A percentile compares a stretch with the other conserved stretches of the same genome.
phyloP scores from a whole-genome alignment of 805 yeast species.

The Teunomyces cretensis region DNA sequence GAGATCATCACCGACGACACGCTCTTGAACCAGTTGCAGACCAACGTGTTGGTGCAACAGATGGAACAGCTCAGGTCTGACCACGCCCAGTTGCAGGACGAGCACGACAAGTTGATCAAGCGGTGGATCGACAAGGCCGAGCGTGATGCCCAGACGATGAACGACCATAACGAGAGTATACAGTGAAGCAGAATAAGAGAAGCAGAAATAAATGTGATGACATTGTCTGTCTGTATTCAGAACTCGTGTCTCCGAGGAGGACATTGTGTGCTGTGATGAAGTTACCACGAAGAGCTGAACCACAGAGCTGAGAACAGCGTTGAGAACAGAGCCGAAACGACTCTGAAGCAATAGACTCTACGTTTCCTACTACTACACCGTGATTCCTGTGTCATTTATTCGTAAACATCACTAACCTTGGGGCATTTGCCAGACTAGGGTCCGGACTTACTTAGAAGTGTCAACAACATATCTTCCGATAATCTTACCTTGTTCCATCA shows the following conservation, averaged over 20 bases:
- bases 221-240: too few relatives aligned
- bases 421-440: too few relatives aligned
- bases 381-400: too few relatives aligned
- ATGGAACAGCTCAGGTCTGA: conserved; percentile 29
- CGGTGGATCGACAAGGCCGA: conserved; percentile 45
- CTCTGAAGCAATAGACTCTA: too few relatives aligned
- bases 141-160: conserved; percentile 59
- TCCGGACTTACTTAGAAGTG: conserved; percentile 37
- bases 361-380: too few relatives aligned
- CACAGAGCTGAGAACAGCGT: too few relatives aligned
- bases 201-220: too few relatives aligned
- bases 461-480: conserved; percentile 47
- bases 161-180: conserved; percentile 45
- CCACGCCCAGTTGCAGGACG: conserved; percentile 26
- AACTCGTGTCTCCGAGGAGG: too few relatives aligned
- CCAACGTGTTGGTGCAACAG: conserved; percentile 42
- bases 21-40: conserved; percentile 58
- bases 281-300: too few relatives aligned
- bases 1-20: conserved; percentile 68
- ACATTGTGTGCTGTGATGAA: too few relatives aligned
- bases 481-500: conserved; percentile 43
- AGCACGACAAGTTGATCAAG: conserved; percentile 50
- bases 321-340: too few relatives aligned
- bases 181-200: too few relatives aligned
- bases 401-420: background rate